phyloP scores from a whole-genome alignment of 2,329 filamentous ascomycete species.

The Incumbomyces delicatus region DNA sequence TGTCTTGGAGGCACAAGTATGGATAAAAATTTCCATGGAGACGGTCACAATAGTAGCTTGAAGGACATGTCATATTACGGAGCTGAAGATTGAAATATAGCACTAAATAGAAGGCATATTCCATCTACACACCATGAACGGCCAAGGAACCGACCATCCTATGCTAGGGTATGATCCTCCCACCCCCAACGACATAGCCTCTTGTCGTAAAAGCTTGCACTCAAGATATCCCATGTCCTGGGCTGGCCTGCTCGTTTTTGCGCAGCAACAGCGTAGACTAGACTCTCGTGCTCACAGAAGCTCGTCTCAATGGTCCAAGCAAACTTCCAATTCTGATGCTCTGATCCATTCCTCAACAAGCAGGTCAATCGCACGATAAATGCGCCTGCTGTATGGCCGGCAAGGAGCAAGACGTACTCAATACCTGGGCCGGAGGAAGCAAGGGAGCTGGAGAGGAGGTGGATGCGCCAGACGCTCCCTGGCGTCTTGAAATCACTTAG shows the following conservation, averaged over 20 bases:
- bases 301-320: constrained; percentile 54
- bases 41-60: no score
- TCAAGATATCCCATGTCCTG: constrained; percentile 29
- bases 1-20: no score
- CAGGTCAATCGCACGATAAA: constrained; percentile 47
- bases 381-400: constrained; percentile 86
- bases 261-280: constrained; percentile 85
- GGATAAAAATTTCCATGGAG: no score
- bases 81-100: no score
- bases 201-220: constrained; percentile 46
- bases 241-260: constrained; percentile 10
- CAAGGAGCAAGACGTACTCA: constrained; percentile 57
- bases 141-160: no score
- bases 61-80: no score
- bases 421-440: constrained; percentile 4
- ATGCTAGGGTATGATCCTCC: no score
- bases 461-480: constrained; percentile 82
- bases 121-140: no score
- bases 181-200: constrained; percentile 41
- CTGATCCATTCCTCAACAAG: constrained; percentile 9
- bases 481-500: constrained; percentile 54
- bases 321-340: constrained; percentile 38
- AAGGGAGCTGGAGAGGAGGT: constrained; percentile 33
- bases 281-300: constrained; percentile 81
- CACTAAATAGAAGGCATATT: no score